phyloP scores from a whole-genome alignment of 1,139 yeast genomes.

The Casaregolazyma lundiana region DNA sequence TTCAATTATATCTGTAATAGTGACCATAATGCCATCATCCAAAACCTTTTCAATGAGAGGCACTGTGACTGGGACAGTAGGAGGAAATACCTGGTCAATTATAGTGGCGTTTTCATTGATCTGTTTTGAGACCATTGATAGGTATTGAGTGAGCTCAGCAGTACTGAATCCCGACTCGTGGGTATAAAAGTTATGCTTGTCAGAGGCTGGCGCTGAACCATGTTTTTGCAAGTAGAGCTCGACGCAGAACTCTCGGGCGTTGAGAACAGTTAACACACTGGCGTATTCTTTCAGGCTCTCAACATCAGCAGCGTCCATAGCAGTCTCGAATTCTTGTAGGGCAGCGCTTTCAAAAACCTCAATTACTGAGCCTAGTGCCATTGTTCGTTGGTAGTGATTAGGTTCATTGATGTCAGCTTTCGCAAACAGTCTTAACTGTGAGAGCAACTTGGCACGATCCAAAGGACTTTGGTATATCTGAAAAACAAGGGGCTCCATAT shows the following conservation, averaged over 20 bases:
- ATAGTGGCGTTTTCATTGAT: slow-evolving; percentile 35
- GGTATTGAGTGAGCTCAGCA: slow-evolving; percentile 28
- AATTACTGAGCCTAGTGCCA: slow-evolving; percentile 51
- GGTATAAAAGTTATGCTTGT: neutral
- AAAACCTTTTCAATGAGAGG: slow-evolving; percentile 34
- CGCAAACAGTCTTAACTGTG: slow-evolving; percentile 31
- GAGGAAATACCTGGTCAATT: slow-evolving; percentile 36
- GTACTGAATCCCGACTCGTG: slow-evolving; percentile 28
- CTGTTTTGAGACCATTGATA: slow-evolving; percentile 34
- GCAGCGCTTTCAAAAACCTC: slow-evolving; percentile 74
- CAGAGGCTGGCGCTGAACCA: slow-evolving; percentile 10
- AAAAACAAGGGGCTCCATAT: slow-evolving; percentile 26
- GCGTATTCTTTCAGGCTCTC: slow-evolving; percentile 35
- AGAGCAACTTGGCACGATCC: slow-evolving; percentile 31
- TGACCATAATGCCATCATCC: slow-evolving; percentile 34
- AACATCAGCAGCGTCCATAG: slow-evolving; percentile 46
- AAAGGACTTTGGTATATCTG: slow-evolving; percentile 23
- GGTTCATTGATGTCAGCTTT: slow-evolving; percentile 39
- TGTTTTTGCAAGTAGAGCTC: slow-evolving; percentile 46
- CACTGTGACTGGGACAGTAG: slow-evolving; percentile 27
- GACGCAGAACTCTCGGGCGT: slow-evolving; percentile 41
- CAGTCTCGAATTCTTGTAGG: slow-evolving; percentile 61
- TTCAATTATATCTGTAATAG: slow-evolving; percentile 28
- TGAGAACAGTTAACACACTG: slow-evolving; percentile 35
- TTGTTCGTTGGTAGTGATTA: slow-evolving; percentile 37